Evolutionary conservation across 2,329 filamentous ascomycete species (phyloP), one percentile per base, ranked within the genome.

Genomic region (Paracoccidioides lutzii): DNA sequence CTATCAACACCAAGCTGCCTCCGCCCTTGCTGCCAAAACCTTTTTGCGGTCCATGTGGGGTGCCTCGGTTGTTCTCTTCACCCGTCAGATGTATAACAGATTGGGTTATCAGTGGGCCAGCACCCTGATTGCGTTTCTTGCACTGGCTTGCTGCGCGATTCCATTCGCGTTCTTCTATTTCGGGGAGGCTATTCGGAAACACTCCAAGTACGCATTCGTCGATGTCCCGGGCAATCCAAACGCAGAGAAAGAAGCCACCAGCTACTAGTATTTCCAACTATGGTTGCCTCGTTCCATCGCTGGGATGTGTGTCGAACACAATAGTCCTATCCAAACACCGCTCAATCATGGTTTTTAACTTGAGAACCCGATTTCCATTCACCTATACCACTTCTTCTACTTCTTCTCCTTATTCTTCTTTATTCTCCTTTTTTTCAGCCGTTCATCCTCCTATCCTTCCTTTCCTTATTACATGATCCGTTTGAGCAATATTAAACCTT

Each of bases 161-260:
- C 89, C 89, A 0, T 95, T 84, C 67, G 69, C 88, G 32, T 95
- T 95, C 72, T 95, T 85, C 76, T 81, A 76, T 64, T 88, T 81
- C 62, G 89, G 89, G 3, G 87, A 82, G 14, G 68, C 69, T 4
- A 94, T 95, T 61, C 77, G 89, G 4, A 75, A 73, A 55, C 75
- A 77, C 57, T 87, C 83, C 64, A 85, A 81, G 69, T 94, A 82
- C 66, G 89, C 89, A 0, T 94, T 88, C 61, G 69, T 70, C 48
- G 76, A 80, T 54, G 78, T 81, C 65, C 67, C 48, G 12, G 32
- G n/a, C 8, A 8, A 45, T 10, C 42, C 14, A 41, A 32, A 4
- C 6, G 22, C n/a, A 33, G 41, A 38, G 41, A 53, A 53, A 45
- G 44, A 53, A 53, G n/a, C 12, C 22, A 22, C 22, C 22, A 22